Evolutionary conservation across 345 rosid genomes (phyloP).

Genomic region (Erysimum cheiranthoides): DNA sequence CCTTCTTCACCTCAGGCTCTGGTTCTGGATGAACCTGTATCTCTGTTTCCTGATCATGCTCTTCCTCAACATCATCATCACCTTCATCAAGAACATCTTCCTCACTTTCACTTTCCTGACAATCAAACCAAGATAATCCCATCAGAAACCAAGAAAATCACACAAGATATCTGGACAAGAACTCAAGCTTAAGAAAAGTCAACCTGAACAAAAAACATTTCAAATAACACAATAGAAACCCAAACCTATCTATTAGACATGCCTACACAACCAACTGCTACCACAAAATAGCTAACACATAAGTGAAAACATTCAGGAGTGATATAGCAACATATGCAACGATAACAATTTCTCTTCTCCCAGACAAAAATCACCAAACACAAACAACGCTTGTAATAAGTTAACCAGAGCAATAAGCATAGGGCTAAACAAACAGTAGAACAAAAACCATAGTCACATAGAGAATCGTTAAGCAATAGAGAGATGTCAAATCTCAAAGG

Average conservation of each 20-base stretch:
- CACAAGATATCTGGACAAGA: neutral
- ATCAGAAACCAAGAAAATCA: constrained; percentile 18
- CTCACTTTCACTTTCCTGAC: constrained; percentile 89
- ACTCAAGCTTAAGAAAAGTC: neutral
- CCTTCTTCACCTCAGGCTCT: constrained; percentile 61
- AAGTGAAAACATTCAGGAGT: neutral
- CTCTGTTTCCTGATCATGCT: constrained; percentile 69
- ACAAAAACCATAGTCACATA: constrained; percentile 13
- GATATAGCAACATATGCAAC: neutral
- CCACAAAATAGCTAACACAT: neutral
- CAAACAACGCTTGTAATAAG: too few relatives aligned
- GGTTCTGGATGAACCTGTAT: constrained; percentile 46
- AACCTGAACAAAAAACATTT: neutral
- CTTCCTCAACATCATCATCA: constrained; percentile 82
- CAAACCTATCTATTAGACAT: neutral
- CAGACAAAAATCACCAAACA: neutral
- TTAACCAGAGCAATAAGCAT: neutral
- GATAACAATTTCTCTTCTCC: neutral
- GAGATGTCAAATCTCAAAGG: neutral
- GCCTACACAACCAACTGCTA: neutral
- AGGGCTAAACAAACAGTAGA: neutral
- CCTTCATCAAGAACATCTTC: constrained; percentile 80
- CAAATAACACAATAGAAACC: neutral
- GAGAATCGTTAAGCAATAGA: neutral
- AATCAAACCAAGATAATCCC: constrained; percentile 19